Evolutionary conservation across 176 grass and related monocot species (phyloP).

Genomic region (Zoysia pacifica): DNA sequence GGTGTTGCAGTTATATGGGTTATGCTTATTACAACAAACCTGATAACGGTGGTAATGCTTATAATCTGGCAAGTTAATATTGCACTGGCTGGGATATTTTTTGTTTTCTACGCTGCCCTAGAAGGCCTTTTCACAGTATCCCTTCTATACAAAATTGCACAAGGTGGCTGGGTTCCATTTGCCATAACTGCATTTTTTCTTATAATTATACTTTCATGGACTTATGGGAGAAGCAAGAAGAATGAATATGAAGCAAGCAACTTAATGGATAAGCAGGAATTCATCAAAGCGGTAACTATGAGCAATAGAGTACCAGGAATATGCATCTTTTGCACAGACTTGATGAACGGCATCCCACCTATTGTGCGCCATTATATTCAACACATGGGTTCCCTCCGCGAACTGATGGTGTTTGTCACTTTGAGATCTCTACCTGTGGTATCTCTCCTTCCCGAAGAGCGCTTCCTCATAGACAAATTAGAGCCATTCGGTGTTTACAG

Average conservation of each 20-base stretch:
- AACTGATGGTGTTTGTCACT: slow-evolving; percentile 76
- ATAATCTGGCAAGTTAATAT: slow-evolving; percentile 61
- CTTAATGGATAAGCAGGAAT: slow-evolving; percentile 55
- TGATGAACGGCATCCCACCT: slow-evolving; percentile 81
- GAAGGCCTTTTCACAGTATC: slow-evolving; percentile 74
- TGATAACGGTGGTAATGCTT: slow-evolving; percentile 67
- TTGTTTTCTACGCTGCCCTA: slow-evolving; percentile 39
- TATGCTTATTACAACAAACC: slow-evolving; percentile 81
- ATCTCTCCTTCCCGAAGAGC: slow-evolving; percentile 65
- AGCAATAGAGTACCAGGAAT: slow-evolving; percentile 56
- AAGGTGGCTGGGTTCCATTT: slow-evolving; percentile 89
- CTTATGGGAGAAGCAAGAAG: slow-evolving; percentile 79
- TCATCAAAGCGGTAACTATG: slow-evolving; percentile 34
- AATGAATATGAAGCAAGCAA: slow-evolving; percentile 54
- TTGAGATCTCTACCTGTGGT: slow-evolving; percentile 60
- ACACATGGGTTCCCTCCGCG: slow-evolving; percentile 53
- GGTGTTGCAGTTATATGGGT: slow-evolving; percentile 90
- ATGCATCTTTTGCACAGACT: slow-evolving; percentile 77
- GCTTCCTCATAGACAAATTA: slow-evolving; percentile 67
- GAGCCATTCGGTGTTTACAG: slow-evolving; percentile 65
- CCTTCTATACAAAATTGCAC: slow-evolving; percentile 62
- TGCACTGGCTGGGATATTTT: slow-evolving; percentile 43
- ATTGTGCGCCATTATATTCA: slow-evolving; percentile 71
- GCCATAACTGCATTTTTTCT: slow-evolving; percentile 74
- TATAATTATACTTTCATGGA: slow-evolving; percentile 72